These are phyloP conservation scores for Zygnema circumcarinatum DNA, from an alignment of 139 green algal genomes.

Conservation along the genomic window DNA sequence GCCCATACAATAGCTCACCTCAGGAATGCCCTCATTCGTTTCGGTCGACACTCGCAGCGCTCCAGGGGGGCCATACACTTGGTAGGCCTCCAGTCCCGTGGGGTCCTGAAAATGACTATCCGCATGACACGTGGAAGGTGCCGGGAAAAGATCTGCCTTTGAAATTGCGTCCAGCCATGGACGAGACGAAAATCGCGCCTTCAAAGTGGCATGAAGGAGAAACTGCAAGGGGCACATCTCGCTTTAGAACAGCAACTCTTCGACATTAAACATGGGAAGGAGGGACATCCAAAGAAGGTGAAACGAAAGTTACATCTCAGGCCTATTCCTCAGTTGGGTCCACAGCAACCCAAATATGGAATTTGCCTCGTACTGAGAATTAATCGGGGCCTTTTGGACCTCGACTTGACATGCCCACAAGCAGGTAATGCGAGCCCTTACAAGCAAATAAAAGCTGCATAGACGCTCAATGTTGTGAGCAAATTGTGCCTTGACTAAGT, in stretches of 20 bases:
- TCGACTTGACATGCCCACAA: too few species aligned
- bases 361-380: too few species aligned
- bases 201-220: slow-evolving; percentile 67
- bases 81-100: not conserved
- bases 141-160: slow-evolving; percentile 87
- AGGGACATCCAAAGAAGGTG: too few species aligned
- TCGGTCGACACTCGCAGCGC: slow-evolving; percentile 1
- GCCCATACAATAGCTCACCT: not conserved
- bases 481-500: too few species aligned
- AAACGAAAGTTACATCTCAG: too few species aligned
- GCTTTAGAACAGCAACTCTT: slow-evolving; percentile 6
- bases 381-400: too few species aligned
- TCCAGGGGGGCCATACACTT: not conserved
- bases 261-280: too few species aligned
- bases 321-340: too few species aligned
- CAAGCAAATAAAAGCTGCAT: too few species aligned
- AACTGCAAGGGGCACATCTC: slow-evolving; percentile 11
- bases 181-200: slow-evolving; percentile 74
- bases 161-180: slow-evolving; percentile 92
- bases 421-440: too few species aligned
- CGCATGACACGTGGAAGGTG: not conserved
- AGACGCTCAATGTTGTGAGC: too few species aligned
- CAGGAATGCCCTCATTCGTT: not conserved
- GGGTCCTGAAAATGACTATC: not conserved
- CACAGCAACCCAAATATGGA: too few species aligned